phyloP scores from a whole-genome alignment of 306 rosid genomes.

The Gastrolobium bilobum region DNA sequence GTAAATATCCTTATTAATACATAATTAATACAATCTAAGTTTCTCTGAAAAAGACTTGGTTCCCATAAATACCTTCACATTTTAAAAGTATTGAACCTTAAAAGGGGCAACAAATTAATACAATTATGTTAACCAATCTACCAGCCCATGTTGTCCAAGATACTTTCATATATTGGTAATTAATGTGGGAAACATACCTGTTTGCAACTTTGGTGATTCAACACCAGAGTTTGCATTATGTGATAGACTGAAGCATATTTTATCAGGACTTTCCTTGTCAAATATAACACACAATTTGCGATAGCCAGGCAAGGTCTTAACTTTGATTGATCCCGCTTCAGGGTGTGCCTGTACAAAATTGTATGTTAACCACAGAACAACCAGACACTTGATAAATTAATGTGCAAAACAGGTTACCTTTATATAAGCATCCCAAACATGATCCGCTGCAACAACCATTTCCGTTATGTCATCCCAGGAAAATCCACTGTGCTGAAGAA shows the following conservation, averaged over 20 bases:
- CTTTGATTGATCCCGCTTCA: slow-evolving; percentile 77
- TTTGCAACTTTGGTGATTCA: slow-evolving; percentile 54
- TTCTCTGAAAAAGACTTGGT: slow-evolving; percentile 23
- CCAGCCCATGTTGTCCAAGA: neutral
- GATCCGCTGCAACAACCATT: slow-evolving; percentile 73
- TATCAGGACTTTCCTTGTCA: slow-evolving; percentile 65
- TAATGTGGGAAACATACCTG: slow-evolving; percentile 51
- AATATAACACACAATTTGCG: slow-evolving; percentile 69
- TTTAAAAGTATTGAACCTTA: slow-evolving; percentile 4
- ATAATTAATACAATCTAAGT: neutral
- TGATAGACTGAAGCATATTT: slow-evolving; percentile 69
- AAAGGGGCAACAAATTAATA: neutral
- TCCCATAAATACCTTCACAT: neutral
- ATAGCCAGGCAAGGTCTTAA: slow-evolving; percentile 79
- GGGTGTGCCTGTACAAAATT: slow-evolving; percentile 70
- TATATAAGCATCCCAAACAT: slow-evolving; percentile 73
- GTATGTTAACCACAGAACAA: slow-evolving; percentile 49
- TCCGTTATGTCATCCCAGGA: slow-evolving; percentile 82
- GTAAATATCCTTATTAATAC: slow-evolving; percentile 42
- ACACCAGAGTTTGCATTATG: slow-evolving; percentile 52
- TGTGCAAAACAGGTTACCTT: slow-evolving; percentile 55
- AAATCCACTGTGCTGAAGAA: slow-evolving; percentile 69
- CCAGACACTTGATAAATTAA: neutral
- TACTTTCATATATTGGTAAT: neutral
- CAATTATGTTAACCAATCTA: slow-evolving; percentile 1